These are phyloP conservation scores for Harringtonia lauricola DNA, from an alignment of 2,329 filamentous ascomycete genomes.

Conservation along the genomic window DNA sequence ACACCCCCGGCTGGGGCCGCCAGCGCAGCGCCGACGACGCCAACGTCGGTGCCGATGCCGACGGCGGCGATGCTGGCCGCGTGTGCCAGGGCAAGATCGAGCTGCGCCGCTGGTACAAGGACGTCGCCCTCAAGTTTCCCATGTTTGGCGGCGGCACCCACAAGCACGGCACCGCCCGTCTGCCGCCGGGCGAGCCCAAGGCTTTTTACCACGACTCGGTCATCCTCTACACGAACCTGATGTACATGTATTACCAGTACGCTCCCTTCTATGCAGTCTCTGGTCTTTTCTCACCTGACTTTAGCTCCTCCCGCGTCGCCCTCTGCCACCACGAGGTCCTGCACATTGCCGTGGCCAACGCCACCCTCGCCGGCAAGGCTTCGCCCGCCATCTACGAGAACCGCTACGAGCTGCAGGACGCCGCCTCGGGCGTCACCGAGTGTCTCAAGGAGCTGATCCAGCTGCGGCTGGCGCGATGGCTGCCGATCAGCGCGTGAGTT, in stretches of 20 bases:
- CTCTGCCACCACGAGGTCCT: conserved; percentile 12
- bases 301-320: conserved; percentile 10
- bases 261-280: background rate
- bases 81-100: conserved; percentile 9
- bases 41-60: no score
- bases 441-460: conserved; percentile 12
- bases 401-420: conserved; percentile 11
- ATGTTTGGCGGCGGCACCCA: conserved; percentile 4
- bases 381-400: conserved; percentile 7
- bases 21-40: no score
- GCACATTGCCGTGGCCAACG: conserved; percentile 28
- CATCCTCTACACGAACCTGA: conserved; percentile 12
- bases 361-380: conserved; percentile 18
- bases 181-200: no score
- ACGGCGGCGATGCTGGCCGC: conserved; percentile 4
- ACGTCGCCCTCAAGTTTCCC: conserved; percentile 5
- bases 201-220: conserved; percentile 11
- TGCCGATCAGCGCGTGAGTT: conserved; percentile 11
- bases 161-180: background rate
- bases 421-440: conserved; percentile 10
- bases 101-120: conserved; percentile 10
- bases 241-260: conserved; percentile 13
- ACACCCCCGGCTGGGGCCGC: conserved; percentile 11
- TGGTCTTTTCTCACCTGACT: background rate
- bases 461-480: conserved; percentile 11